phyloP scores from a whole-genome alignment of 1,139 yeast species.

The Kluyveromyces sp. region DNA sequence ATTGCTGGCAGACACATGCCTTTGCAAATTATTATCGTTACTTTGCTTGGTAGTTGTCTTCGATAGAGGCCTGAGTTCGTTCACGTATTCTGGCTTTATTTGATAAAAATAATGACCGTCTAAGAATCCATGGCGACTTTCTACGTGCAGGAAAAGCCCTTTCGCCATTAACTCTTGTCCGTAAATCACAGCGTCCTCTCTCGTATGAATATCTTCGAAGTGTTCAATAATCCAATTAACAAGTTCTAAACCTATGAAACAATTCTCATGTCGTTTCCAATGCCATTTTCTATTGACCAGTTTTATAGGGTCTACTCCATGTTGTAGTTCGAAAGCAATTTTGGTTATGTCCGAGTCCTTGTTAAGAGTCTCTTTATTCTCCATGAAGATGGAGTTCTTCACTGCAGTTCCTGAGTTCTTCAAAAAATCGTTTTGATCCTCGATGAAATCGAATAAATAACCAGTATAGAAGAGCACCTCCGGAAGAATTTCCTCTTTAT shows the following conservation, averaged over 20 bases:
- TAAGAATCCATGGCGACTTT: constrained; percentile 70
- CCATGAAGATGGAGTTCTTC: constrained; percentile 34
- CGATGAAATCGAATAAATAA: constrained; percentile 60
- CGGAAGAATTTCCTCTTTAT: constrained; percentile 52
- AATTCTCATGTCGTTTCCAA: constrained; percentile 65
- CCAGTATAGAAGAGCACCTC: constrained; percentile 88
- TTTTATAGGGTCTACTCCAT: constrained; percentile 46
- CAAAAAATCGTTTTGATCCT: constrained; percentile 35
- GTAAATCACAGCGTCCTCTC: constrained; percentile 75
- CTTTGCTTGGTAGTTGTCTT: constrained; percentile 2
- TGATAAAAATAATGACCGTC: constrained; percentile 93
- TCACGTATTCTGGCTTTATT: constrained; percentile 51
- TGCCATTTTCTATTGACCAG: constrained; percentile 89
- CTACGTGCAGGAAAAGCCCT: constrained; percentile 74
- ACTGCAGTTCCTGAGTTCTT: constrained; percentile 18
- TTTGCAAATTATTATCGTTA: not conserved
- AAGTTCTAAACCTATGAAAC: constrained; percentile 80
- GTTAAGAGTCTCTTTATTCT: constrained; percentile 33
- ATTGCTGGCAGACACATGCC: constrained; percentile 3
- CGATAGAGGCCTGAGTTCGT: not conserved
- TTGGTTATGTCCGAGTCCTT: constrained; percentile 39
- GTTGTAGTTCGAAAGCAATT: constrained; percentile 60
- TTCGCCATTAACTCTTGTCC: constrained; percentile 72
- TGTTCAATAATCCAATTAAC: constrained; percentile 79
- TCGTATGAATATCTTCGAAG: constrained; percentile 67